phyloP scores from a whole-genome alignment of 179 eudicot species.

The Carnegiea gigantea region DNA sequence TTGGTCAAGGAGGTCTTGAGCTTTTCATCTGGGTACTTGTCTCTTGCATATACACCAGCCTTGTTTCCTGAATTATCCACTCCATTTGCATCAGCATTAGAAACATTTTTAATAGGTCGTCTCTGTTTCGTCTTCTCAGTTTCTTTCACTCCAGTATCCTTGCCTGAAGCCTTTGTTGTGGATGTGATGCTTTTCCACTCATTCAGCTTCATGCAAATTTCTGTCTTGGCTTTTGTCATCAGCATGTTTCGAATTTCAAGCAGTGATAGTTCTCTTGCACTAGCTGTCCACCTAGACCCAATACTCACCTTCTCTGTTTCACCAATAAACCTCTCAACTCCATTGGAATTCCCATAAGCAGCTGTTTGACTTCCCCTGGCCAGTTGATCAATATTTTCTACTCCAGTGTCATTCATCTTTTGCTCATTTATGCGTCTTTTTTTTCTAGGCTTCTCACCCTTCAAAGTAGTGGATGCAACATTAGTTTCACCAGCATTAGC shows the following conservation, averaged over 20 bases:
- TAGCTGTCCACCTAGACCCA: slow-evolving; percentile 23
- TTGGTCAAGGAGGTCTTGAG: slow-evolving; percentile 14
- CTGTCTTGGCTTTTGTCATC: slow-evolving; percentile 49
- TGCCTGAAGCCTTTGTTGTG: slow-evolving; percentile 17
- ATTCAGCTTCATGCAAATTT: slow-evolving; percentile 44
- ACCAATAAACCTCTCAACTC: slow-evolving; percentile 8
- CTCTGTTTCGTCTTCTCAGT: slow-evolving; percentile 24
- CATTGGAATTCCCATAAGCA: slow-evolving; percentile 17
- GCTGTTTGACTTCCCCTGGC: slow-evolving; percentile 14
- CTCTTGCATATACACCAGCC: too few relatives aligned
- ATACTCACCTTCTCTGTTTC: slow-evolving; percentile 30
- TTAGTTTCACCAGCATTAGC: slow-evolving; percentile 30
- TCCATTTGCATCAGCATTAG: slow-evolving; percentile 23
- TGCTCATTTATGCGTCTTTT: slow-evolving; percentile 35
- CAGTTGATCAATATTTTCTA: slow-evolving; percentile 10
- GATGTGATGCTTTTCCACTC: slow-evolving; percentile 27
- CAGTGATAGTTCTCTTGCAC: slow-evolving; percentile 39
- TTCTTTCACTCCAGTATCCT: slow-evolving; percentile 14
- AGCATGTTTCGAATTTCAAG: slow-evolving; percentile 49
- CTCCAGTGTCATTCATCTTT: slow-evolving; percentile 20
- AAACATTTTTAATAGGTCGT: slow-evolving; percentile 13
- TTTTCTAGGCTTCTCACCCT: slow-evolving; percentile 38
- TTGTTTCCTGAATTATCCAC: slow-evolving; percentile 18
- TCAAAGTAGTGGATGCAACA: slow-evolving; percentile 19
- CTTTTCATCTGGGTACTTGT: slow-evolving; percentile 7